These are phyloP conservation scores for Corniculantispora saksenae DNA, from an alignment of 2,329 filamentous ascomycete species.

Conservation along the genomic window DNA sequence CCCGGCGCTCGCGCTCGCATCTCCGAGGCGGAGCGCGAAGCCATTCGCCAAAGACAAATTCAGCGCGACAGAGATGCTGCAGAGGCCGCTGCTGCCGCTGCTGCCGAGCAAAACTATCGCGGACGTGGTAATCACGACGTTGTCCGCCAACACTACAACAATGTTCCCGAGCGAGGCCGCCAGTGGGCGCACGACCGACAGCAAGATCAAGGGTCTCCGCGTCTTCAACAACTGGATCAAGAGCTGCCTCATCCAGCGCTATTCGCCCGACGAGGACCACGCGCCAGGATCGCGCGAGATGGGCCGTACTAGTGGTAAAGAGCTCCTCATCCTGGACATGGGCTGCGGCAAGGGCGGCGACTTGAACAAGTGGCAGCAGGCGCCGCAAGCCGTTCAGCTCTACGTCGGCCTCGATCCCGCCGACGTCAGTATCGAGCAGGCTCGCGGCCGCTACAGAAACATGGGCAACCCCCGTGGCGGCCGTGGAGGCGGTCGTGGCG, in stretches of 20 bases:
- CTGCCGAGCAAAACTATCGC: slow-evolving; percentile 40
- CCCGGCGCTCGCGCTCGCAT: slow-evolving; percentile 69
- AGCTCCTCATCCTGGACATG: slow-evolving; percentile 84
- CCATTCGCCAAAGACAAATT: slow-evolving; percentile 63
- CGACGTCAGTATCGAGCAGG: slow-evolving; percentile 88
- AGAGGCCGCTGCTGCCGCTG: slow-evolving; percentile 37
- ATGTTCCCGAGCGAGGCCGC: slow-evolving; percentile 86
- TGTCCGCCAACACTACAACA: slow-evolving; percentile 93
- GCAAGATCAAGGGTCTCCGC: slow-evolving; percentile 89
- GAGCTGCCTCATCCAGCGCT: slow-evolving; percentile 95
- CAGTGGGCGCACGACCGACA: slow-evolving; percentile 95
- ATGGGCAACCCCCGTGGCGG: slow-evolving; percentile 66
- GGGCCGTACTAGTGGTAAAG: slow-evolving; percentile 53
- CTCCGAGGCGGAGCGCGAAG: slow-evolving; percentile 65
- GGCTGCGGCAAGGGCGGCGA: slow-evolving; percentile 97
- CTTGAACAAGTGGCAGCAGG: slow-evolving; percentile 91
- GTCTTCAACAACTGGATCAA: slow-evolving; percentile 99
- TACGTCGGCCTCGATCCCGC: slow-evolving; percentile 95
- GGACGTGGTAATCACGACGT: slow-evolving; percentile 71
- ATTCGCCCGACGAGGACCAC: slow-evolving; percentile 78
- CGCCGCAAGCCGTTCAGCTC: slow-evolving; percentile 84
- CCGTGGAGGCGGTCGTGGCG: slow-evolving; percentile 51
- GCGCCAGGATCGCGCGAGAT: slow-evolving; percentile 59
- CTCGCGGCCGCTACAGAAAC: slow-evolving; percentile 75
- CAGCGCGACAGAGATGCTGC: slow-evolving; percentile 53